Evolutionary conservation across 2,329 filamentous ascomycete species (phyloP).

Genomic region (Ascochyta pisi): DNA sequence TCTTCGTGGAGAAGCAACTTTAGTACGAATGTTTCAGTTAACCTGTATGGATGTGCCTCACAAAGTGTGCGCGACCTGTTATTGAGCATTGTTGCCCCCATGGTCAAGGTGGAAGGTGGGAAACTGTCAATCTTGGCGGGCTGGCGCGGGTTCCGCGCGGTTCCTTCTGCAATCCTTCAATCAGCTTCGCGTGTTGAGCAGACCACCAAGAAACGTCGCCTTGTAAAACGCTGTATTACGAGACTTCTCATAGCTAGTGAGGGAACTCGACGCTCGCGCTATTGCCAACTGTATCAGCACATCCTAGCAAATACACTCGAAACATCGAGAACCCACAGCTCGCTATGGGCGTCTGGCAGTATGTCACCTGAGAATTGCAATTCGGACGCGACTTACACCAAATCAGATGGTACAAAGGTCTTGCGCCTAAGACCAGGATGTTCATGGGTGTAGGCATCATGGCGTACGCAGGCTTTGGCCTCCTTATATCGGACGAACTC

Average conservation of each 20-base stretch:
- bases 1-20: not conserved
- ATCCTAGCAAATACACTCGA: not conserved
- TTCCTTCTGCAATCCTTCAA: not conserved
- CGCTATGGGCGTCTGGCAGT: constrained; percentile 50
- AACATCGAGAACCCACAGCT: not conserved
- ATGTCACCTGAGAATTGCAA: constrained; percentile 12
- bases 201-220: not conserved
- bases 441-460: constrained; percentile 77
- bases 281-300: too few species aligned
- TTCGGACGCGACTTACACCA: constrained; percentile 5
- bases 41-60: not conserved
- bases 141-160: constrained; percentile 3
- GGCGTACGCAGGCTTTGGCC: constrained; percentile 75
- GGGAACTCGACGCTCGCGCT: not conserved
- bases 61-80: not conserved
- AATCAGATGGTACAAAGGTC: constrained; percentile 66
- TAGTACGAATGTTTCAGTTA: not conserved
- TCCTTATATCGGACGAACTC: constrained; percentile 75
- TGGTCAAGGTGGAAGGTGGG: constrained; percentile 8
- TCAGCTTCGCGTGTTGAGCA: not conserved
- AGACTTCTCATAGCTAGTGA: not conserved
- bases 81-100: constrained; percentile 8
- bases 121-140: constrained; percentile 13
- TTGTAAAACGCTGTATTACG: not conserved
- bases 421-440: constrained; percentile 73